These are phyloP conservation scores for Botrytis porri DNA, from an alignment of 2,329 filamentous ascomycete species.

Conservation along the genomic window DNA sequence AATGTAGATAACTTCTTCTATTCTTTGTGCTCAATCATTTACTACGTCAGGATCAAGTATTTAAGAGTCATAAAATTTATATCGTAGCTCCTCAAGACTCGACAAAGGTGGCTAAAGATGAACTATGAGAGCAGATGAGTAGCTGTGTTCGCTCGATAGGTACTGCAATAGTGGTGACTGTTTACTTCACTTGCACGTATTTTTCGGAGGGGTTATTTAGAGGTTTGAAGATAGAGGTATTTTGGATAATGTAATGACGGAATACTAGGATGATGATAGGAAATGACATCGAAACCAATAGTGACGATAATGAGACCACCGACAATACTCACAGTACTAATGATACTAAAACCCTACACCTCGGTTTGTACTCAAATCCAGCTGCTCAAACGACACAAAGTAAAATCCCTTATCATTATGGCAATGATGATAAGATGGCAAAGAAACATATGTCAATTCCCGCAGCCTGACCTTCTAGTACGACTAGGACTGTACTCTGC, in stretches of 20 bases:
- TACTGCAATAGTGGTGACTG: background rate
- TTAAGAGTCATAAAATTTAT: too few species aligned
- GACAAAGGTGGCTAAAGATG: rapidly evolving
- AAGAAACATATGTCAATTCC: background rate
- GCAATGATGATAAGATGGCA: background rate
- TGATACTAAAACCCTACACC: rapidly evolving
- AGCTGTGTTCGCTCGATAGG: background rate
- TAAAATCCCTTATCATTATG: rapidly evolving
- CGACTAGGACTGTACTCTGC: background rate
- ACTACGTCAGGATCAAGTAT: too few species aligned
- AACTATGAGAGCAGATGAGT: background rate
- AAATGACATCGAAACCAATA: too few species aligned
- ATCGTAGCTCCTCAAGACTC: too few species aligned
- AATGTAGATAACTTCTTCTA: too few species aligned
- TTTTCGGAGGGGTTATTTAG: background rate
- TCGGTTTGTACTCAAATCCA: background rate
- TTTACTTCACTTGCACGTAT: background rate
- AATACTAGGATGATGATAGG: background rate
- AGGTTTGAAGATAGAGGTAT: rapidly evolving
- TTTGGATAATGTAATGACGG: background rate
- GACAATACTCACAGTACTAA: background rate
- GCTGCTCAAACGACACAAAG: background rate
- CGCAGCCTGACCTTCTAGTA: too few species aligned
- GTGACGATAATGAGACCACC: background rate
- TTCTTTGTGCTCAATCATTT: too few species aligned